These are phyloP conservation scores for Ophiocordyceps camponoti-saundersi DNA, from an alignment of 2,329 filamentous ascomycete species.

Conservation along the genomic window DNA sequence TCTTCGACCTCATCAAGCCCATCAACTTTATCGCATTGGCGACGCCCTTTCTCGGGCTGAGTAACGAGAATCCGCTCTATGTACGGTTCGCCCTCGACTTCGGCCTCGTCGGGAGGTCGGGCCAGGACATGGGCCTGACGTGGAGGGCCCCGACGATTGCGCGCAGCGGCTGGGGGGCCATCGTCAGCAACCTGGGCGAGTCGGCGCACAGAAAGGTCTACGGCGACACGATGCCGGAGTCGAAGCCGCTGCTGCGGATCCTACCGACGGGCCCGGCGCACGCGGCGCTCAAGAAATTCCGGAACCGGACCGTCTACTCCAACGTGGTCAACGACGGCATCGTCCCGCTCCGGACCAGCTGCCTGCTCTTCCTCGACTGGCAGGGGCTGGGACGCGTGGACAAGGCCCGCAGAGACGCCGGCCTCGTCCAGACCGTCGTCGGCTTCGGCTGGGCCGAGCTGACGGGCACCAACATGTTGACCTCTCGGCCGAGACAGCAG, in stretches of 20 bases:
- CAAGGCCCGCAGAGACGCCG: constrained; percentile 83
- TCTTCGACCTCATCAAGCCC: constrained; percentile 73
- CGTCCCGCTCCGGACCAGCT: constrained; percentile 86
- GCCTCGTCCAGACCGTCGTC: constrained; percentile 79
- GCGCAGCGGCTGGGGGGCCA: constrained; percentile 71
- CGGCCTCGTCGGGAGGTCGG: constrained; percentile 86
- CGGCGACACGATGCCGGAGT: constrained; percentile 51
- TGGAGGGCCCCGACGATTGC: constrained; percentile 83
- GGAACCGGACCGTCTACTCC: constrained; percentile 83
- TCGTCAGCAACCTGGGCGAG: constrained; percentile 67
- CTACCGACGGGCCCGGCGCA: constrained; percentile 85
- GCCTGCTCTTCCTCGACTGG: constrained; percentile 93
- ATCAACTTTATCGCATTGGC: constrained; percentile 84
- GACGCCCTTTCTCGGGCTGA: constrained; percentile 75
- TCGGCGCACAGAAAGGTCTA: constrained; percentile 43
- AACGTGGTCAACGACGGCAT: constrained; percentile 98
- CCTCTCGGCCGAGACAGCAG: constrained; percentile 25
- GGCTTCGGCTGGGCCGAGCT: constrained; percentile 92
- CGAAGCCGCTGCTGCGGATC: constrained; percentile 78
- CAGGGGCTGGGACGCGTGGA: constrained; percentile 83
- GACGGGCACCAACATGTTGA: constrained; percentile 47
- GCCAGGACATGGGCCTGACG: constrained; percentile 84
- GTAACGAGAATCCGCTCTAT: constrained; percentile 94
- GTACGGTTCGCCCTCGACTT: constrained; percentile 95
- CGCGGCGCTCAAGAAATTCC: constrained; percentile 69